These are phyloP conservation scores for Sporothrix curviconia DNA, from an alignment of 2,329 filamentous ascomycete genomes.

Conservation along the genomic window DNA sequence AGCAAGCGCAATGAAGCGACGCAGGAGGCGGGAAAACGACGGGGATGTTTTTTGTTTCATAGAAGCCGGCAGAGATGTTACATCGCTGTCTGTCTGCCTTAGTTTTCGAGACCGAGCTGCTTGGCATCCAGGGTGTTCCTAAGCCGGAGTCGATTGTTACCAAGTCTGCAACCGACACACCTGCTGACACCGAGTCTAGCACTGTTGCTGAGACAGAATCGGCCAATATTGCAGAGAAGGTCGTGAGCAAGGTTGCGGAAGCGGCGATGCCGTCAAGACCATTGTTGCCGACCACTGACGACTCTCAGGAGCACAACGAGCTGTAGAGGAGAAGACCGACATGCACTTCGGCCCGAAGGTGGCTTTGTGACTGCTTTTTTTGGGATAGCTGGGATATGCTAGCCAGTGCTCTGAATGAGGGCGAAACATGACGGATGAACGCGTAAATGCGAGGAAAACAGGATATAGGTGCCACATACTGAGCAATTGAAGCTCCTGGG, in stretches of 20 bases:
- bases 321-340: too few relatives aligned
- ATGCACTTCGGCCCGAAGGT: too few relatives aligned
- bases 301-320: constrained; percentile 53
- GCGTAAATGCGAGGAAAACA: too few relatives aligned
- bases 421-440: too few relatives aligned
- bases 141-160: constrained; percentile 41
- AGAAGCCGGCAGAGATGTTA: not conserved
- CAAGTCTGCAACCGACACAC: constrained; percentile 31
- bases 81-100: not conserved
- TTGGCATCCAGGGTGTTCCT: constrained; percentile 71
- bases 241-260: constrained; percentile 41
- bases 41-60: too few relatives aligned
- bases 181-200: constrained; percentile 25
- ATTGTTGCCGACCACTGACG: constrained; percentile 49
- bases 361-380: too few relatives aligned
- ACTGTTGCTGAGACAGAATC: constrained; percentile 36
- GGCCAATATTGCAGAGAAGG: constrained; percentile 43
- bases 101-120: constrained; percentile 68
- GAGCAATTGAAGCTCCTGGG: too few relatives aligned
- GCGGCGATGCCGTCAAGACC: constrained; percentile 46
- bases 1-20: too few relatives aligned
- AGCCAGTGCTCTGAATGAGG: too few relatives aligned
- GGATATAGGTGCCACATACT: too few relatives aligned
- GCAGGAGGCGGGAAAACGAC: too few relatives aligned
- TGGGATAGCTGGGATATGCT: too few relatives aligned